Conservation (phyloP, 768 basidiomycete genomes). For the Termitomyces heimii region DNA sequence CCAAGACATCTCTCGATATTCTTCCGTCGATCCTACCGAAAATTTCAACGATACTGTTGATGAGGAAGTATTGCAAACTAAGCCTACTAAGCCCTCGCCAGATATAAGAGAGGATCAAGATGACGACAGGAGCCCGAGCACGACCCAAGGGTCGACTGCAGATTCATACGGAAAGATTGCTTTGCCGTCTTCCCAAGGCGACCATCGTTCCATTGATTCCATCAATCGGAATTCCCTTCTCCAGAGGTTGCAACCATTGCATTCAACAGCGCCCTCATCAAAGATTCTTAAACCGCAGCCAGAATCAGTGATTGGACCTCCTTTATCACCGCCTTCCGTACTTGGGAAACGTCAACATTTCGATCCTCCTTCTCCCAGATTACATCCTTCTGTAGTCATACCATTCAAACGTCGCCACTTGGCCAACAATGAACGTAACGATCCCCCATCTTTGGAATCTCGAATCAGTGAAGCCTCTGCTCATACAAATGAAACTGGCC, state of each 20-base stretch:
- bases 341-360: conserved; percentile 6
- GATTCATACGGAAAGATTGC: not conserved
- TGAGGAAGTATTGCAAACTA: not conserved
- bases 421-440: not conserved
- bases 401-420: conserved; percentile 2
- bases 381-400: not conserved
- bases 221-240: not conserved
- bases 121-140: not conserved
- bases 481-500: not conserved
- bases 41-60: not conserved
- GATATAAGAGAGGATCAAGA: not conserved
- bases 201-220: not conserved
- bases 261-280: not conserved
- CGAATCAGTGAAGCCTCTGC: not conserved
- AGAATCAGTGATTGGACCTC: not conserved
- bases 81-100: too few relatives aligned
- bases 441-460: not conserved
- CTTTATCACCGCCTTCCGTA: not conserved
- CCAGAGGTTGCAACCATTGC: conserved; percentile 2
- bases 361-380: not conserved
- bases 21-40: not conserved
- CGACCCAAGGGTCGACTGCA: not conserved
- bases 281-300: not conserved
- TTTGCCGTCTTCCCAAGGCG: not conserved
- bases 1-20: not conserved